These are phyloP conservation scores for Camelina hispida DNA, from an alignment of 345 rosid species.

Conservation along the genomic window DNA sequence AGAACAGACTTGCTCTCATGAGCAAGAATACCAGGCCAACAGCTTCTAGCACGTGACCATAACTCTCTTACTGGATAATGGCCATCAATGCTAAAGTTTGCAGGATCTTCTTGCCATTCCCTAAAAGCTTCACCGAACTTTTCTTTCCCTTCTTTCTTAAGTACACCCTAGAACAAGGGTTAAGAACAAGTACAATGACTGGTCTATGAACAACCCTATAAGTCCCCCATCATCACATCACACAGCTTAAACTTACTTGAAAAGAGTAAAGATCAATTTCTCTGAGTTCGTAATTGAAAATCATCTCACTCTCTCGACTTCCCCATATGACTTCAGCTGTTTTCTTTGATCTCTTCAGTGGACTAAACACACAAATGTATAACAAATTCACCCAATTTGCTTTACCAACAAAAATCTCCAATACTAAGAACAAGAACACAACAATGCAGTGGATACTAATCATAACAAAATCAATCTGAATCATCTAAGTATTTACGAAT, in stretches of 20 bases:
- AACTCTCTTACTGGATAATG: slow-evolving; percentile 90
- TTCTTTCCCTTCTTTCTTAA: slow-evolving; percentile 84
- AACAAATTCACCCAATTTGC: slow-evolving; percentile 12
- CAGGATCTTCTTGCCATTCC: slow-evolving; percentile 85
- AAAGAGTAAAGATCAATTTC: slow-evolving; percentile 95
- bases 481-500: not conserved
- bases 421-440: not conserved
- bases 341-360: slow-evolving; percentile 77
- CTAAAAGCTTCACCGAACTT: slow-evolving; percentile 76
- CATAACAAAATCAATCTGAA: not conserved
- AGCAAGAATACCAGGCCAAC: slow-evolving; percentile 70
- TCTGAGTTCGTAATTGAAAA: slow-evolving; percentile 70
- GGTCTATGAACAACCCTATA: not conserved
- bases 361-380: slow-evolving; percentile 49
- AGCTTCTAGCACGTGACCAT: slow-evolving; percentile 78
- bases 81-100: slow-evolving; percentile 82
- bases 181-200: not conserved
- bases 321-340: slow-evolving; percentile 95
- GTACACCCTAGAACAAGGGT: slow-evolving; percentile 61
- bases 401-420: not conserved
- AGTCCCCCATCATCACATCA: not conserved
- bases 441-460: not conserved
- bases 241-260: slow-evolving; percentile 53
- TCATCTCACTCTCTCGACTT: slow-evolving; percentile 59
- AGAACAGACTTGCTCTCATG: slow-evolving; percentile 86